A percentile compares a stretch with the other conserved stretches of the same genome.
Evolutionary conservation across 2,329 filamentous ascomycete species (phyloP).

Genomic region (Fusarium illudens): DNA sequence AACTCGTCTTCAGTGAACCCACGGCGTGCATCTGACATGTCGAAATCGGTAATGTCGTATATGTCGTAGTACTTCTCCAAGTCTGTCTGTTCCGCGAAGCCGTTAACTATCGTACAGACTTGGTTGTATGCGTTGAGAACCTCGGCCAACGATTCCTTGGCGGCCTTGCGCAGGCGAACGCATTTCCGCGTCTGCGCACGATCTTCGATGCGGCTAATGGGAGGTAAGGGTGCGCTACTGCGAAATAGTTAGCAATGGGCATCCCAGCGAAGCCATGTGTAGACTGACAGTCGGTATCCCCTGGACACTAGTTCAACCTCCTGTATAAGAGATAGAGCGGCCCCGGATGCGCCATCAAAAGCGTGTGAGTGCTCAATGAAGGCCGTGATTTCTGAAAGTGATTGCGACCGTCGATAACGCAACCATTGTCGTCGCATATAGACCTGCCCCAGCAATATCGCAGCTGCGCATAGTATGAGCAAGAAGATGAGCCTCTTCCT

Average conservation of each 20-base stretch:
- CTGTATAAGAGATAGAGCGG: slow-evolving; percentile 83
- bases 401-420: slow-evolving; percentile 77
- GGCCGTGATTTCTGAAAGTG: slow-evolving; percentile 71
- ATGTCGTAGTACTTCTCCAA: slow-evolving; percentile 93
- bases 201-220: slow-evolving; percentile 91
- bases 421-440: slow-evolving; percentile 84
- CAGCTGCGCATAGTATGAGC: slow-evolving; percentile 62
- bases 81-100: slow-evolving; percentile 80
- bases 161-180: slow-evolving; percentile 77
- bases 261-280: neutral
- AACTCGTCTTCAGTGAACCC: slow-evolving; percentile 73
- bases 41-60: slow-evolving; percentile 79
- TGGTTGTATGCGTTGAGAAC: slow-evolving; percentile 77
- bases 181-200: slow-evolving; percentile 81
- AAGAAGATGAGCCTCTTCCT: slow-evolving; percentile 63
- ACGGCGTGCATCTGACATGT: slow-evolving; percentile 74
- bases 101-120: slow-evolving; percentile 72
- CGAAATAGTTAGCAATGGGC: slow-evolving; percentile 6
- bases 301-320: slow-evolving; percentile 95
- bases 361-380: slow-evolving; percentile 80
- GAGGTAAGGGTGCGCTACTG: slow-evolving; percentile 87
- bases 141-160: slow-evolving; percentile 74
- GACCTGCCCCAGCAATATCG: slow-evolving; percentile 67
- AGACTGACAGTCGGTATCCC: slow-evolving; percentile 80
- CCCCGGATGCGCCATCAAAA: slow-evolving; percentile 79